A percentile compares a stretch with the other conserved stretches of the same genome.
Conservation (phyloP, 2,329 filamentous ascomycete genomes). For the Volutella citrinella region DNA sequence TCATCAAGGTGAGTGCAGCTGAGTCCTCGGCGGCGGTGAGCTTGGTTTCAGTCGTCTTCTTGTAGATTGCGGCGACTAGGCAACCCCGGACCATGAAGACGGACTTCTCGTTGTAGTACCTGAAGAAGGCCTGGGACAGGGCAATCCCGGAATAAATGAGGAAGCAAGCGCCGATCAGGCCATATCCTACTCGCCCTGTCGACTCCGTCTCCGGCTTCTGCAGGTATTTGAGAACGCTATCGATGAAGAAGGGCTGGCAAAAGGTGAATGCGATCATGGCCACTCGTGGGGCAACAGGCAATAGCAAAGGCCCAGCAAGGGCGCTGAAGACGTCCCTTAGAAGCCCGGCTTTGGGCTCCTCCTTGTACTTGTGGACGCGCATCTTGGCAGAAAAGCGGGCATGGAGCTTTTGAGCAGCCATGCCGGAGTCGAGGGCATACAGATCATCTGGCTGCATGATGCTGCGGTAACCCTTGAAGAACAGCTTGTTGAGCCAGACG, state of each 20-base stretch:
- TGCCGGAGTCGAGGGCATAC: slow-evolving; percentile 30
- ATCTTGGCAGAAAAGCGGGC: slow-evolving; percentile 15
- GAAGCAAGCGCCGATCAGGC: slow-evolving; percentile 39
- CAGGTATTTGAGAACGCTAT: slow-evolving; percentile 35
- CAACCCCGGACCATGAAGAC: slow-evolving; percentile 31
- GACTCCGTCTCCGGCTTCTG: slow-evolving; percentile 14
- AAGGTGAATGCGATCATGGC: slow-evolving; percentile 39
- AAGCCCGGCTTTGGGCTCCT: slow-evolving; percentile 26
- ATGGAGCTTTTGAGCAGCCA: slow-evolving; percentile 21
- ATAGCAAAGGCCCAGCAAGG: slow-evolving; percentile 29
- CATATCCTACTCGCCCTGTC: slow-evolving; percentile 32
- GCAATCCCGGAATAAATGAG: slow-evolving; percentile 41
- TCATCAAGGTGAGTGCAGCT: slow-evolving; percentile 46
- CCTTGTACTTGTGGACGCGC: slow-evolving; percentile 21
- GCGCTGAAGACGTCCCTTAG: slow-evolving; percentile 27
- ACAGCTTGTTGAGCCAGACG: slow-evolving; percentile 35
- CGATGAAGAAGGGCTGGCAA: slow-evolving; percentile 43
- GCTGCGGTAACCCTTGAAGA: slow-evolving; percentile 32
- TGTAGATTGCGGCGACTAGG: slow-evolving; percentile 32
- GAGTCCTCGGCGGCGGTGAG: slow-evolving; percentile 33
- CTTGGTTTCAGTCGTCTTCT: slow-evolving; percentile 30
- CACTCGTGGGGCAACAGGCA: slow-evolving; percentile 35
- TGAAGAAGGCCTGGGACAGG: slow-evolving; percentile 36
- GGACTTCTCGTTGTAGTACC: slow-evolving; percentile 35
- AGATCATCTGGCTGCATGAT: slow-evolving; percentile 32